Base-by-base conservation (phyloP, 352 stramenopile species). In the Phytophthora hibernalis region DNA sequence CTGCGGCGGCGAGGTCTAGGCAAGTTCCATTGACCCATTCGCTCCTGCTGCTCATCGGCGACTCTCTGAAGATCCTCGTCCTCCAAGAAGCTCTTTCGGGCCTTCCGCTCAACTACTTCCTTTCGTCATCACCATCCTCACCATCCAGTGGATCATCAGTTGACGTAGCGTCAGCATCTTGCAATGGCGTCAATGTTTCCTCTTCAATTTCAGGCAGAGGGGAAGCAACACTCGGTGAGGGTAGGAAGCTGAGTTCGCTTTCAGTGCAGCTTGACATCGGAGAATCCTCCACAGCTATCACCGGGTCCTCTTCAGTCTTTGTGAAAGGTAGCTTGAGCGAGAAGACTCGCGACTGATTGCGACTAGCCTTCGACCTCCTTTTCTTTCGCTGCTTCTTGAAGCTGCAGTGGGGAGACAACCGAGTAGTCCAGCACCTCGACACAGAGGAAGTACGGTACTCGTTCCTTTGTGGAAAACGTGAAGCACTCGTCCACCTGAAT, bases 361-460 rank as follows among this genome's bases (percentile, higher is more conserved):
- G 61, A 65, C n/a, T 65, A 15, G 61, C 33, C 24, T 53, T 75
- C 3, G 61, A 68, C 13, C 45, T 74, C 24, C 53, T 77, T 55
- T 54, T 75, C 61, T 70, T 76, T 54, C 54, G 63, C 31, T 74
- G 62, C 8, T 55, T 61, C 20, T 72, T 80, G 0, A 67, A 8
- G 35, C 45, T 58, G 66, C 37, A 11, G 59, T 58, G 2, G 43
- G 1, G 65, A 61, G 1, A 66, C 12, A 9, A 70, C 63, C 13
- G 82, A 81, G 54, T 92, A 93, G 54, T 95, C 87, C 37, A 95
- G 67, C 7, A 95, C 87, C 44, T 95, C 87, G 1, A 95, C 77
- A 49, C 85, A 92, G 15, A 95, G 56, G 24, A 95, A 90, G 49
- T 91, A 95, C 11, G 87, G 87, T 35, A 93, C 87, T n/a, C 87